Conservation (phyloP, 139 green algal species). For the Haematococcus lacustris region DNA sequence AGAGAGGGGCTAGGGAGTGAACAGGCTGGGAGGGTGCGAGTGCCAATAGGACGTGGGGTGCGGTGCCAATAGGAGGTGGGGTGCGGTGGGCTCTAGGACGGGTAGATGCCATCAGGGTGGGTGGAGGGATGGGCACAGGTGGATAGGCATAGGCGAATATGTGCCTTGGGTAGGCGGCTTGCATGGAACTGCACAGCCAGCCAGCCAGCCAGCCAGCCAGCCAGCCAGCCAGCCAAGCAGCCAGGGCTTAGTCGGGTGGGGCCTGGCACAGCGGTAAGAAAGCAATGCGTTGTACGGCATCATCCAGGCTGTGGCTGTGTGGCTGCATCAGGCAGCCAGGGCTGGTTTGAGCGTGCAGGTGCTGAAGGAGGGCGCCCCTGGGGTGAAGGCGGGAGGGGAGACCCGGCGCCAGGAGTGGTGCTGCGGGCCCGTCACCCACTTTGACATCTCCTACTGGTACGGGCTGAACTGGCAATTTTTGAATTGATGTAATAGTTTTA, state of each 20-base stretch:
- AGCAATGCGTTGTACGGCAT: not conserved
- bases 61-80: not conserved
- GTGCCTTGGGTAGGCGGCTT: too few relatives aligned
- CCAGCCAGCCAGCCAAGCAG: not conserved
- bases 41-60: not conserved
- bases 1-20: not conserved
- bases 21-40: too few relatives aligned
- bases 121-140: too few relatives aligned
- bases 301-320: not conserved
- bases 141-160: not conserved
- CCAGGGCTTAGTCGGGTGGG: not conserved
- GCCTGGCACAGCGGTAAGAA: not conserved
- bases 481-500: not conserved
- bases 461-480: not conserved
- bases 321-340: not conserved
- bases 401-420: constrained; percentile 36
- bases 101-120: too few relatives aligned
- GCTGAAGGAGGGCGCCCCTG: constrained; percentile 30
- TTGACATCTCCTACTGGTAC: constrained; percentile 48
- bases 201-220: too few relatives aligned
- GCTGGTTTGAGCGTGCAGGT: constrained; percentile 12
- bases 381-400: constrained; percentile 26
- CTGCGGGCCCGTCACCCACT: constrained; percentile 50
- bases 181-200: too few relatives aligned
- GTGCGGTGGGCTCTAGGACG: too few relatives aligned